Percentiles rank a stretch among this genome's conserved stretches.
phyloP scores from a whole-genome alignment of 1,139 yeast species.

The Yamadazyma oceani region DNA sequence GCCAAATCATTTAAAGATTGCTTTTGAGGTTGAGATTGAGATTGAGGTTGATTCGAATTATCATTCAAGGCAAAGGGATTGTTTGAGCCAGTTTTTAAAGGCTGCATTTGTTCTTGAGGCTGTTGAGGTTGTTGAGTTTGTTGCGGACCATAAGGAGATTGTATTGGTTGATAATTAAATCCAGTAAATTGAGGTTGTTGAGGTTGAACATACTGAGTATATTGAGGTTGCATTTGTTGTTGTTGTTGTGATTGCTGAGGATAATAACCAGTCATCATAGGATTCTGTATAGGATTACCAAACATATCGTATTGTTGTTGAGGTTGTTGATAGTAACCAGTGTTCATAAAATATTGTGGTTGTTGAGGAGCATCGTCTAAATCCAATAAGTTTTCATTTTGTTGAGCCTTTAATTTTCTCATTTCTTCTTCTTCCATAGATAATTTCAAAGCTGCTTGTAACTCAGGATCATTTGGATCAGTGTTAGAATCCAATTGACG shows the following conservation, averaged over 20 bases:
- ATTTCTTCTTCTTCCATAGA: constrained; percentile 88
- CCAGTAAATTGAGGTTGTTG: constrained; percentile 24
- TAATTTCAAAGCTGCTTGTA: constrained; percentile 78
- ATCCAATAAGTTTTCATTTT: constrained; percentile 54
- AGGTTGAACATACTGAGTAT: constrained; percentile 24
- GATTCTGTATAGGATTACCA: constrained; percentile 70
- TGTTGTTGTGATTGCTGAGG: constrained; percentile 21
- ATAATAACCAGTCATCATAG: constrained; percentile 54
- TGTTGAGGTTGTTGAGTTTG: constrained; percentile 22
- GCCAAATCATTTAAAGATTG: constrained; percentile 15
- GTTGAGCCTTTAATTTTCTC: constrained; percentile 51
- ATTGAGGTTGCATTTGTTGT: constrained; percentile 15
- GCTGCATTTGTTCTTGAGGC: constrained; percentile 46
- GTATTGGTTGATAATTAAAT: constrained; percentile 26
- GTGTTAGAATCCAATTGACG: constrained; percentile 32
- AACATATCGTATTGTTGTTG: constrained; percentile 59
- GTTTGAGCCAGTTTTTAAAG: constrained; percentile 78
- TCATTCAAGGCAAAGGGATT: constrained; percentile 78
- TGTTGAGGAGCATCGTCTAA: constrained; percentile 45
- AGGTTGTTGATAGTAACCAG: constrained; percentile 25
- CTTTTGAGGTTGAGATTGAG: constrained; percentile 21
- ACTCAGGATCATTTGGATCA: constrained; percentile 57
- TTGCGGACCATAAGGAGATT: constrained; percentile 7
- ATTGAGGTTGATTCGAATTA: constrained; percentile 24
- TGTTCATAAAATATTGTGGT: constrained; percentile 29